Base-by-base conservation (phyloP, 768 basidiomycete genomes). In the Russula olivacea region DNA sequence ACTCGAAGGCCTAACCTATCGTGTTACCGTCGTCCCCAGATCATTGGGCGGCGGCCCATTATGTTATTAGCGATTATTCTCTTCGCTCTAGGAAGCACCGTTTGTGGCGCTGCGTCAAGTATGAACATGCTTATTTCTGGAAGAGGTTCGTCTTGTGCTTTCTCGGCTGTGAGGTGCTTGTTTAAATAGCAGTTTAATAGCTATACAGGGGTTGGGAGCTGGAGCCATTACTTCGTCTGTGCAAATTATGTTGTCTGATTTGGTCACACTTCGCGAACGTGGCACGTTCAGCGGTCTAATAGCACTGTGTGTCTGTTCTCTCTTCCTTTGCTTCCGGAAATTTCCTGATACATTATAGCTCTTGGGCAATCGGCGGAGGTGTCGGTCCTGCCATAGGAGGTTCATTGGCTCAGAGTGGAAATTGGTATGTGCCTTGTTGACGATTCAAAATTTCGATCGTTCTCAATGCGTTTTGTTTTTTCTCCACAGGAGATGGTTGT, bases 91-190 rank as follows among this genome's bases (percentile, higher is more conserved):
- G 77, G 78, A 3, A 73, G 72, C 19, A 71, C 72, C 1, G 45
- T 78, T 2, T 73, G 69, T 17, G 78, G 77, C 0, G 71, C 73
- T 0, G 72, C 75, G 1, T 66, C 66, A 25, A 71, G 38, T 53
- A 72, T 76, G 70, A 64, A 59, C 10, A 71, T 72, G 68, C 62
- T 76, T 2, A 76, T 77, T 38, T 71, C 71, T 6, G 74, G 74
- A 2, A 66, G 76, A 47, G 50, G 67, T 63, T 28, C 41, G 62
- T 58, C 34, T 10, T 17, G 40, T 45, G 19, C 12, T 36, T 38
- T 23, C 8, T 4, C n/a, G 12, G 36, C 1, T 4, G 15, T 30
- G 10, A 9, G 15, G 28, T 11, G 14, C 21, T 7, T 36, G 23
- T 21, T 23, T 11, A 28, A 14, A 43, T 17, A n/a, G 1, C 17